Conservation (phyloP, 768 basidiomycete genomes). For the Rhodotorula babjevae region DNA sequence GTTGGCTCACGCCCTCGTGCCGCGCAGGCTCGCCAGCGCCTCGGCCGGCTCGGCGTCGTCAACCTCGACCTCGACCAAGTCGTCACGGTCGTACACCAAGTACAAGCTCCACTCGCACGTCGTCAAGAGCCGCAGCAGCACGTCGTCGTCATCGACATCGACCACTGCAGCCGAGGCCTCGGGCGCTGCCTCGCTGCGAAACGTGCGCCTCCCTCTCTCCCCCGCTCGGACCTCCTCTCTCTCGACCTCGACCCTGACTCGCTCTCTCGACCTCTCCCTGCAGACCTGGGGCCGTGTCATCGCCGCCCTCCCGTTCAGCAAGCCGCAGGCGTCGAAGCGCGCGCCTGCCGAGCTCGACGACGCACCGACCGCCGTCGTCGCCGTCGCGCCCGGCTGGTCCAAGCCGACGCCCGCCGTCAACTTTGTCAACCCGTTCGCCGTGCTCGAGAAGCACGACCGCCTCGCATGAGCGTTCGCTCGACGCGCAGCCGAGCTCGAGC, state of each 20-base stretch:
- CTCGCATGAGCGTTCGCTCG: not conserved
- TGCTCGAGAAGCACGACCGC: conserved; percentile 1
- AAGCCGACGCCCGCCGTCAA: conserved; percentile 2
- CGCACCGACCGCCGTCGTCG: too few relatives aligned
- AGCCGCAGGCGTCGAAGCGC: not conserved
- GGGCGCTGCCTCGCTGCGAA: not conserved
- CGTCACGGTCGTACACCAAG: too few relatives aligned
- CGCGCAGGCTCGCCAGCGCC: not conserved
- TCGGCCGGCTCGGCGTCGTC: not conserved
- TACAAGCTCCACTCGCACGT: too few relatives aligned
- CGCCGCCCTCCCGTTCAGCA: not conserved
- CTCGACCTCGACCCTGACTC: not conserved
- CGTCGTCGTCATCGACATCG: too few relatives aligned
- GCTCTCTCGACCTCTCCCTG: not conserved
- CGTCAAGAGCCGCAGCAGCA: too few relatives aligned
- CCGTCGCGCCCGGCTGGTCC: conserved; percentile 1
- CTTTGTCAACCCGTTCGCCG: conserved; percentile 23
- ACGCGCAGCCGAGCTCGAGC: too few relatives aligned
- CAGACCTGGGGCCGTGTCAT: not conserved
- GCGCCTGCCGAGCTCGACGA: conserved; percentile 4
- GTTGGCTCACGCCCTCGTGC: not conserved
- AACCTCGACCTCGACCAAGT: not conserved
- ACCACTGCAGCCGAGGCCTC: not conserved
- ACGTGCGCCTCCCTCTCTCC: not conserved
- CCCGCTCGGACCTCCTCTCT: not conserved